Conservation (phyloP, 345 rosid species). For the Lepidium sativum region DNA sequence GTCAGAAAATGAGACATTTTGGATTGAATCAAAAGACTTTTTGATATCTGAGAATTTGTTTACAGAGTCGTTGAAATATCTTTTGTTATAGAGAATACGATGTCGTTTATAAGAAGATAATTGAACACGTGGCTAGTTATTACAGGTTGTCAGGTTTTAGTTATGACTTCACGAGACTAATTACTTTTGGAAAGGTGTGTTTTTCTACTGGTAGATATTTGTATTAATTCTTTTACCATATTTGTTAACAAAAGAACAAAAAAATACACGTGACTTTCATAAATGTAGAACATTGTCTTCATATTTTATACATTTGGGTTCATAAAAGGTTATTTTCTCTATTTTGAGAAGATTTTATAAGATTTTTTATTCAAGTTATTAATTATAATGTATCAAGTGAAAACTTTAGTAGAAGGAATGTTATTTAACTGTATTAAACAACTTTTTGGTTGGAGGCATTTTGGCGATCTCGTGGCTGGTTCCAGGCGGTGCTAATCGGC, state of each 20-base stretch:
- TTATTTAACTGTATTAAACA: too few species aligned
- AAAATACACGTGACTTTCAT: neutral
- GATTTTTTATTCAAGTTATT: too few species aligned
- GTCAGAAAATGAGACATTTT: conserved; percentile 7
- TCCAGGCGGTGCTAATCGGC: too few species aligned
- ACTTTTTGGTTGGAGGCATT: too few species aligned
- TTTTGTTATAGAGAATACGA: neutral
- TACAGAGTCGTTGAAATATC: conserved; percentile 1
- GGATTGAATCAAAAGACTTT: neutral
- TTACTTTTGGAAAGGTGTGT: neutral
- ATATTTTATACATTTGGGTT: too few species aligned
- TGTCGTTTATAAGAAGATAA: neutral
- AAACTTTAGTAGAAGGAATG: too few species aligned
- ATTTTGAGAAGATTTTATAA: too few species aligned
- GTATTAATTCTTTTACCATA: neutral
- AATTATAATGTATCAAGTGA: too few species aligned
- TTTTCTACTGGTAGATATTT: neutral
- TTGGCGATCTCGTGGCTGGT: too few species aligned
- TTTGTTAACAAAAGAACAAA: neutral
- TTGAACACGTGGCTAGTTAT: neutral
- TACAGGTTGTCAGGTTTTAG: neutral
- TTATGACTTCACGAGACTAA: neutral
- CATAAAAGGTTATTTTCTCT: too few species aligned
- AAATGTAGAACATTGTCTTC: too few species aligned
- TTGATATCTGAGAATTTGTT: neutral